Evolutionary conservation across 352 stramenopile species (phyloP), one percentile per base, ranked within the genome.

Genomic region (Phytophthora sansomeana): DNA sequence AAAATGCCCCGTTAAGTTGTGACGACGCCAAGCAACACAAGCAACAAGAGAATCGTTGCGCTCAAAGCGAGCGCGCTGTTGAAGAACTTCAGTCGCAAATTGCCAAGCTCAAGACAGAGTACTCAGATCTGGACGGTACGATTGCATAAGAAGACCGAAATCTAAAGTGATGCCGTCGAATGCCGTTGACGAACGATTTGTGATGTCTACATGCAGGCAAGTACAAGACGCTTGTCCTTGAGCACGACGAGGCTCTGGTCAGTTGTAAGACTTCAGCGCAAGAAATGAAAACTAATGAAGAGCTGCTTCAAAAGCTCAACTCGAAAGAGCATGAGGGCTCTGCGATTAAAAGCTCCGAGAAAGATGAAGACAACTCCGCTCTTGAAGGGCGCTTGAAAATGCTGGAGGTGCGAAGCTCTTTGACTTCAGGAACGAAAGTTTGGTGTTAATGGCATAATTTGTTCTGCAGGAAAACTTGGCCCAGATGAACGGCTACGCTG

Each of bases 401-500:
- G 9, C 65, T 93, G n/a, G 83, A 90, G 81, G 85, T 91, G 75
- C 41, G 58, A 7, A 57, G 16, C 11, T 10, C 21, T 41, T 53
- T 24, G 1, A 9, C 10, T 28, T 50, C 7, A 38, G 5, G 9
- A 19, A 35, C 29, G 52, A 51, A 33, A 7, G 24, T 6, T 61
- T 55, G 54, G 24, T 41, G 13, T 9, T 58, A n/a, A 42, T 17
- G 6, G 29, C 19, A 38, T 6, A 24, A 24, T 24, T 24, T 24
- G 21, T 49, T 24, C 11, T 53, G 3, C 58, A 93, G 85, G 85
- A 93, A 32, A 93, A 90, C 39, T 57, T 93, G 60, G 72, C 70
- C 14, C 85, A 93, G 48, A 87, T 93, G 69, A 93, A 93, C 58
- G 77, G 63, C 46, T 93, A 93, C 46, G 85, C 85, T 9, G 85